phyloP scores from a whole-genome alignment of 2,329 filamentous ascomycete genomes.

The Alternaria burnsii region DNA sequence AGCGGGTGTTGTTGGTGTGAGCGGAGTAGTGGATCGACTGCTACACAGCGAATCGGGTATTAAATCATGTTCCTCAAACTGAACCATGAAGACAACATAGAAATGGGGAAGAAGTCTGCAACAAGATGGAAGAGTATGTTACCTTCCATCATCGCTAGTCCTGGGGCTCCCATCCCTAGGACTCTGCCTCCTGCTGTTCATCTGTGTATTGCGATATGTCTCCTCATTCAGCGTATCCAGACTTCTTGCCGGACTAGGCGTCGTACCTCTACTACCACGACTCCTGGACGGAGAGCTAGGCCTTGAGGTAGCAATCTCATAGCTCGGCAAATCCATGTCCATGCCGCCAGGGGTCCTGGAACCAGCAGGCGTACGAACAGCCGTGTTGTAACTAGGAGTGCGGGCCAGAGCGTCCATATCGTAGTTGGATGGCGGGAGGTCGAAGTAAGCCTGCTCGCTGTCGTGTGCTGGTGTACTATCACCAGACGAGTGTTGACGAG shows the following conservation, averaged over 20 bases:
- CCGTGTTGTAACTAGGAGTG: constrained; percentile 62
- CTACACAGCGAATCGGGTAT: constrained; percentile 22
- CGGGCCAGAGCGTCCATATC: constrained; percentile 58
- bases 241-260: constrained; percentile 45
- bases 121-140: constrained; percentile 10
- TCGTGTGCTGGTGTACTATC: constrained; percentile 46
- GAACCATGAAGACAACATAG: neutral
- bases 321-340: constrained; percentile 54
- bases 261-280: constrained; percentile 40
- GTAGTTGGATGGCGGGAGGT: constrained; percentile 34
- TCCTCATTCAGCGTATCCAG: constrained; percentile 49
- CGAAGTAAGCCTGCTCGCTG: constrained; percentile 34
- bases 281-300: constrained; percentile 51
- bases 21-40: constrained; percentile 6
- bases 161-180: constrained; percentile 35
- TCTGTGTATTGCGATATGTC: constrained; percentile 48
- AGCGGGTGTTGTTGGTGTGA: constrained; percentile 21
- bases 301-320: constrained; percentile 56
- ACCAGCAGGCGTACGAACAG: constrained; percentile 56
- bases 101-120: neutral
- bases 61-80: constrained; percentile 22
- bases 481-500: constrained; percentile 46
- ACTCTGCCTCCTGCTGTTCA: constrained; percentile 41
- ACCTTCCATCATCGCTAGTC: constrained; percentile 40
- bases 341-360: constrained; percentile 49